Evolutionary conservation across 1,139 yeast species (phyloP).

Genomic region (Scheffersomyces titani): DNA sequence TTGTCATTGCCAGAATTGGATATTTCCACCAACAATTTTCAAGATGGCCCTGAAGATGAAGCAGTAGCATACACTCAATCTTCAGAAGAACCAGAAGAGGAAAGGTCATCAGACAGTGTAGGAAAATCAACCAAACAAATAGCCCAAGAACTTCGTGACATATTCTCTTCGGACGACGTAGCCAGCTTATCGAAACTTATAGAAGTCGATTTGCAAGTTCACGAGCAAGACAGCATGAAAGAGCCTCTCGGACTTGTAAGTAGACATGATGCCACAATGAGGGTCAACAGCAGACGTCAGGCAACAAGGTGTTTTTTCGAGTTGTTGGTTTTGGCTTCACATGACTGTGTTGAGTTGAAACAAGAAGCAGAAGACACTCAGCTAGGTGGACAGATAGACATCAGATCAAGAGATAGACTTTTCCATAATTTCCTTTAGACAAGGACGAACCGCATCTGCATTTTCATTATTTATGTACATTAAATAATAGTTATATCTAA

Average conservation of each 20-base stretch:
- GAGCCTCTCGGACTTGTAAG: conserved; percentile 32
- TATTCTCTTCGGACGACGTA: conserved; percentile 23
- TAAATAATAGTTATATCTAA: conserved; percentile 5
- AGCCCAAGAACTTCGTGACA: conserved; percentile 50
- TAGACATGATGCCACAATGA: conserved; percentile 14
- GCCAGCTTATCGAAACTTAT: conserved; percentile 44
- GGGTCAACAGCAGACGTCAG: conserved; percentile 49
- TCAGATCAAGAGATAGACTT: conserved; percentile 53
- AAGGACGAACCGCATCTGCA: not conserved
- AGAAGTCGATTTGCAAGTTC: conserved; percentile 33
- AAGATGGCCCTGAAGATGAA: conserved; percentile 13
- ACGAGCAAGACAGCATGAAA: conserved; percentile 10
- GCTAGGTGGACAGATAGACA: conserved; percentile 60
- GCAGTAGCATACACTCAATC: conserved; percentile 10
- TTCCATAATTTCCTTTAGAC: conserved; percentile 39
- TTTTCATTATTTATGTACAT: conserved; percentile 15
- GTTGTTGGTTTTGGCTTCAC: conserved; percentile 77
- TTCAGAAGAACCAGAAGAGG: conserved; percentile 13
- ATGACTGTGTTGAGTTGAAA: conserved; percentile 63
- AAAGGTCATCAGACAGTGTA: conserved; percentile 15
- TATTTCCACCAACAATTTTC: conserved; percentile 12
- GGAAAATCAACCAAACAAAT: conserved; percentile 56
- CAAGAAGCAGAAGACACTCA: conserved; percentile 46
- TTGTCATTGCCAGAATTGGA: conserved; percentile 41
- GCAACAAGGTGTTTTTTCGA: conserved; percentile 83